phyloP scores from a whole-genome alignment of 2,329 filamentous ascomycete genomes.

The Cercospora sp. region DNA sequence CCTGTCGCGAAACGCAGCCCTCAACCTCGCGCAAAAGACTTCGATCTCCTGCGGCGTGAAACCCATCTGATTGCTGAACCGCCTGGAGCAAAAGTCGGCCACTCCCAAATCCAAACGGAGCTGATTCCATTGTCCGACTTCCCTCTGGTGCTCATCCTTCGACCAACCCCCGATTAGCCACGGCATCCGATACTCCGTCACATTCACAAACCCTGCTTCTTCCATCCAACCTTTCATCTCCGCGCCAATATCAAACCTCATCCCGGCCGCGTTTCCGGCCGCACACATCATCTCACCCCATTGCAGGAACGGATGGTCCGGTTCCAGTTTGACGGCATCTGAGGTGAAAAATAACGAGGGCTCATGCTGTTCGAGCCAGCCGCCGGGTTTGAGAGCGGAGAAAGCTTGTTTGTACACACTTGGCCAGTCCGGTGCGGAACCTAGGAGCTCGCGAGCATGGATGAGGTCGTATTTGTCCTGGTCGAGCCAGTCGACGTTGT shows the following conservation, averaged over 20 bases:
- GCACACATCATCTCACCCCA: constrained; percentile 27
- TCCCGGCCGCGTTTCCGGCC: constrained; percentile 22
- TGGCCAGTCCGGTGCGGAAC: constrained; percentile 26
- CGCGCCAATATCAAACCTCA: constrained; percentile 23
- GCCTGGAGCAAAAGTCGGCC: constrained; percentile 22
- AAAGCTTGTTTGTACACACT: constrained; percentile 21
- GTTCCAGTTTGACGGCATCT: constrained; percentile 23
- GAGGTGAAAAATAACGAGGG: constrained; percentile 23
- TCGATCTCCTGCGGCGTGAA: constrained; percentile 21
- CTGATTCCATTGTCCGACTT: constrained; percentile 27
- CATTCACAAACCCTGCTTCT: constrained; percentile 31
- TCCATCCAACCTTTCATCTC: constrained; percentile 26
- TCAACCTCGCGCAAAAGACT: constrained; percentile 18
- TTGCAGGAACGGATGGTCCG: constrained; percentile 22
- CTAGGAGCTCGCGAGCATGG: constrained; percentile 38
- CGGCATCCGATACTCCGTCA: constrained; percentile 28
- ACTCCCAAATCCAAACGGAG: constrained; percentile 19
- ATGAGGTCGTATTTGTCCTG: constrained; percentile 42
- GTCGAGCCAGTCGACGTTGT: constrained; percentile 41
- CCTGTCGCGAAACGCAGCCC: constrained; percentile 17
- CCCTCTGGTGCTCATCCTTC: constrained; percentile 27
- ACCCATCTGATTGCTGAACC: constrained; percentile 18
- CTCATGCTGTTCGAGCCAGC: constrained; percentile 26
- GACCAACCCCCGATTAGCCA: constrained; percentile 30
- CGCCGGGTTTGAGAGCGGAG: constrained; percentile 28